These are phyloP conservation scores for Debaryomyces robertsiae DNA, from an alignment of 1,139 yeast genomes.

Conservation along the genomic window DNA sequence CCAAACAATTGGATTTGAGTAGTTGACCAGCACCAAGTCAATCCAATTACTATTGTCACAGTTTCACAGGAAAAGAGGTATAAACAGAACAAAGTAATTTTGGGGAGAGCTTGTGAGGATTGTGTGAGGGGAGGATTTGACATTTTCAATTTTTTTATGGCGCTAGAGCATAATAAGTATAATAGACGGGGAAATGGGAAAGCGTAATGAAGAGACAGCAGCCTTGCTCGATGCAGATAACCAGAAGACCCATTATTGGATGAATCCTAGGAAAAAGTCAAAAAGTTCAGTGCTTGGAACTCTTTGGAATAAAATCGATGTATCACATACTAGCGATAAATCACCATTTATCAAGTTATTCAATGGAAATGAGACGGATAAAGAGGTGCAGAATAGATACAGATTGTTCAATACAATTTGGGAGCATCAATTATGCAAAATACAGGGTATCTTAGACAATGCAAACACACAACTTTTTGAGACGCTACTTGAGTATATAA, in stretches of 20 bases:
- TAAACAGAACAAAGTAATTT: too few relatives aligned
- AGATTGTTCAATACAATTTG: slow-evolving; percentile 41
- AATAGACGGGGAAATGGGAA: slow-evolving; percentile 1
- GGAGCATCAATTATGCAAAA: slow-evolving; percentile 39
- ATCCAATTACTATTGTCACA: too few relatives aligned
- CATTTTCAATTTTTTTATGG: background rate
- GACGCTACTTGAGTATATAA: slow-evolving; percentile 33
- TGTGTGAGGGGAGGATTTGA: too few relatives aligned
- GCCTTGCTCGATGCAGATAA: slow-evolving; percentile 12
- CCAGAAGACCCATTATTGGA: slow-evolving; percentile 16
- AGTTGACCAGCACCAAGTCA: too few relatives aligned
- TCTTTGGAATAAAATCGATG: slow-evolving; percentile 7
- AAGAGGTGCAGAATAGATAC: slow-evolving; percentile 38
- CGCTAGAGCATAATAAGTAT: slow-evolving; percentile 2
- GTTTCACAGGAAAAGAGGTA: too few relatives aligned
- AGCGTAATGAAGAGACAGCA: slow-evolving; percentile 7
- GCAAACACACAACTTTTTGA: slow-evolving; percentile 43
- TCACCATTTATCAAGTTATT: slow-evolving; percentile 41
- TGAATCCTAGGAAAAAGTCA: slow-evolving; percentile 10
- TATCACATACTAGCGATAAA: slow-evolving; percentile 1
- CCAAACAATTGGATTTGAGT: too few relatives aligned
- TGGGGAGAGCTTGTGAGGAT: too few relatives aligned
- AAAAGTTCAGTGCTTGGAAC: slow-evolving; percentile 3
- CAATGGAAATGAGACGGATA: slow-evolving; percentile 42
- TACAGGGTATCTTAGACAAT: slow-evolving; percentile 38